phyloP scores from a whole-genome alignment of 2,329 filamentous ascomycete genomes.

The Chrysosporium keratinophilum region DNA sequence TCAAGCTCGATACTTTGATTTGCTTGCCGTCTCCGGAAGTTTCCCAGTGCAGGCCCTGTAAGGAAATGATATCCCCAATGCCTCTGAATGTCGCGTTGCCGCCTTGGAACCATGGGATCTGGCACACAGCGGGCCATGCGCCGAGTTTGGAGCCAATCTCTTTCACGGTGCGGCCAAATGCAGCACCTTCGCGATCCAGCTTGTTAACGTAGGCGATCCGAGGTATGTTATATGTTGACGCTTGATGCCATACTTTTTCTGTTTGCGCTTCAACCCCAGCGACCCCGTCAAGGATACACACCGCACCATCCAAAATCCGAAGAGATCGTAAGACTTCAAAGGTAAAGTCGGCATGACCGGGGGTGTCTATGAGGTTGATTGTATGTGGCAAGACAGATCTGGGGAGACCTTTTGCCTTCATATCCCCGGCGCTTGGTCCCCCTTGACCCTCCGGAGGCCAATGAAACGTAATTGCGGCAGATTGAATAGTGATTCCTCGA shows the following conservation, averaged over 20 bases:
- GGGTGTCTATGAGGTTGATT: conserved; percentile 90
- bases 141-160: conserved; percentile 72
- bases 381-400: conserved; percentile 51
- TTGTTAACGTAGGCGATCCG: conserved; percentile 76
- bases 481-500: conserved; percentile 94
- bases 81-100: conserved; percentile 66
- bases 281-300: conserved; percentile 88
- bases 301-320: conserved; percentile 74
- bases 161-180: conserved; percentile 72
- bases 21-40: conserved; percentile 55
- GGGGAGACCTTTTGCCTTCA: conserved; percentile 34
- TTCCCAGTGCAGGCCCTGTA: conserved; percentile 65
- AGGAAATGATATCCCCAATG: conserved; percentile 70
- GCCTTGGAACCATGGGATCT: conserved; percentile 84
- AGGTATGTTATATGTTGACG: conserved; percentile 74
- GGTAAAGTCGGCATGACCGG: conserved; percentile 92
- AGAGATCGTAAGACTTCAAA: conserved; percentile 91
- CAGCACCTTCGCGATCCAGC: conserved; percentile 69
- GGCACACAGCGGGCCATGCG: conserved; percentile 81
- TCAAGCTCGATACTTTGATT: conserved; percentile 47
- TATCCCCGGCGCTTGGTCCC: conserved; percentile 17
- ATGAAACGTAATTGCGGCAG: conserved; percentile 85
- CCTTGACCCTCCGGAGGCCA: conserved; percentile 56
- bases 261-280: conserved; percentile 95
- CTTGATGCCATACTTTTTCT: conserved; percentile 89